A percentile compares a stretch with the other conserved stretches of the same genome.
Evolutionary conservation across 2,329 filamentous ascomycete species (phyloP).

Genomic region (Setomelanomma holmii): DNA sequence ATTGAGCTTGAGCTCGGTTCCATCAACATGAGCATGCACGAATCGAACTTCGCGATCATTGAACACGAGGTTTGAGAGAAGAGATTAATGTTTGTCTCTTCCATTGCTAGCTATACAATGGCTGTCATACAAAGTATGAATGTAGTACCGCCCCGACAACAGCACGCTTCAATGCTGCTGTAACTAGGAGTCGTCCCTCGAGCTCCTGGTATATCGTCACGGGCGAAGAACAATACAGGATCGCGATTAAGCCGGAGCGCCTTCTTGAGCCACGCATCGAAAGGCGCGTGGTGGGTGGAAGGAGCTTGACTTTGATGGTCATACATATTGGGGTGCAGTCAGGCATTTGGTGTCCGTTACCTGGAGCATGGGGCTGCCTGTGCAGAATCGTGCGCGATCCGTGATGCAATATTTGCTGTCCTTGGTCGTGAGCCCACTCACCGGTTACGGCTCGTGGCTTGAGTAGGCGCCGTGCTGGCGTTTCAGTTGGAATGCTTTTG

Average conservation of each 20-base stretch:
- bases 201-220: constrained; percentile 82
- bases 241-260: constrained; percentile 99
- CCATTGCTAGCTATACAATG: too few species aligned
- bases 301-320: constrained; percentile 96
- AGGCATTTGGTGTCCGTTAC: too few species aligned
- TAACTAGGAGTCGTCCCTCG: constrained; percentile 69
- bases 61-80: too few species aligned
- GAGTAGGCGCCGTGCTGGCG: too few species aligned
- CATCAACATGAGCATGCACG: neutral
- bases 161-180: constrained; percentile 57
- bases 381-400: too few species aligned
- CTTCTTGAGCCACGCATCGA: constrained; percentile 83
- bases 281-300: constrained; percentile 84
- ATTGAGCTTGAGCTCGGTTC: constrained; percentile 7
- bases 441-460: neutral
- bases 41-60: too few species aligned
- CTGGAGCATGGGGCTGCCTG: too few species aligned
- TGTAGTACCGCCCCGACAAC: constrained; percentile 59
- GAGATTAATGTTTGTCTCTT: too few species aligned
- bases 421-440: neutral
- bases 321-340: constrained; percentile 63
- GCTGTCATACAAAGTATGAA: neutral
- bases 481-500: too few species aligned
- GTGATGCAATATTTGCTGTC: too few species aligned
- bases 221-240: constrained; percentile 76